Evolutionary conservation across 768 basidiomycete species (phyloP).

Genomic region (Lactarius sp.): DNA sequence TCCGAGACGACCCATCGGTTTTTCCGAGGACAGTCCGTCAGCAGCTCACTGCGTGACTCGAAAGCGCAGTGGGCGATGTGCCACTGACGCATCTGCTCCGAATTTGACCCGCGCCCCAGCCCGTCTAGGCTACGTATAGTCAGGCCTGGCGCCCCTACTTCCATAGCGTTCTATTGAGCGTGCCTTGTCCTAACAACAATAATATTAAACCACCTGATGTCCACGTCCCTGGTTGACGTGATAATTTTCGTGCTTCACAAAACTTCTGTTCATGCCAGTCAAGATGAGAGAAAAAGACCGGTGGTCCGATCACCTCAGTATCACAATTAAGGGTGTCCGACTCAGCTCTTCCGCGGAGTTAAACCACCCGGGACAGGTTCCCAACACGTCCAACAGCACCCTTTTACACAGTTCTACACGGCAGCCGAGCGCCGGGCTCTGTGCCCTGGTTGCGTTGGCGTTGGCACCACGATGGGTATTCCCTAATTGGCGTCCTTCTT

Average conservation of each 20-base stretch:
- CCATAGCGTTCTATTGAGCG: neutral
- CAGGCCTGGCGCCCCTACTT: neutral
- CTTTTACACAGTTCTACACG: neutral
- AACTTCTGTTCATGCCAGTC: neutral
- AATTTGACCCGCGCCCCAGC: slow-evolving; percentile 9
- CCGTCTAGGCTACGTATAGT: neutral
- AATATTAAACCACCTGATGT: neutral
- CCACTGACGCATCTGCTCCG: slow-evolving; percentile 1
- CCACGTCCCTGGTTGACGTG: slow-evolving; percentile 12
- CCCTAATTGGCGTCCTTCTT: neutral
- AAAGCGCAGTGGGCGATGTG: neutral
- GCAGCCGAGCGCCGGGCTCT: slow-evolving; percentile 5
- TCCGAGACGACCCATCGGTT: slow-evolving; percentile 23
- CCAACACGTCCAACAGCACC: neutral
- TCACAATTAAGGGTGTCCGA: neutral
- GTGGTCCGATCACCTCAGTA: slow-evolving; percentile 18
- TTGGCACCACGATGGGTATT: neutral
- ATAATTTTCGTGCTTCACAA: slow-evolving; percentile 12
- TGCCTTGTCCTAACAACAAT: neutral
- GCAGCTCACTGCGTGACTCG: neutral
- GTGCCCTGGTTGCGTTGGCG: slow-evolving; percentile 12
- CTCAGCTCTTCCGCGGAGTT: slow-evolving; percentile 14
- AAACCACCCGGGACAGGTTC: neutral
- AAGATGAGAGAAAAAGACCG: neutral
- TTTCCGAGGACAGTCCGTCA: slow-evolving; percentile 13